Evolutionary conservation across 495 filamentous ascomycete genomes (phyloP).

Genomic region (Lindgomyces ingoldianus): DNA sequence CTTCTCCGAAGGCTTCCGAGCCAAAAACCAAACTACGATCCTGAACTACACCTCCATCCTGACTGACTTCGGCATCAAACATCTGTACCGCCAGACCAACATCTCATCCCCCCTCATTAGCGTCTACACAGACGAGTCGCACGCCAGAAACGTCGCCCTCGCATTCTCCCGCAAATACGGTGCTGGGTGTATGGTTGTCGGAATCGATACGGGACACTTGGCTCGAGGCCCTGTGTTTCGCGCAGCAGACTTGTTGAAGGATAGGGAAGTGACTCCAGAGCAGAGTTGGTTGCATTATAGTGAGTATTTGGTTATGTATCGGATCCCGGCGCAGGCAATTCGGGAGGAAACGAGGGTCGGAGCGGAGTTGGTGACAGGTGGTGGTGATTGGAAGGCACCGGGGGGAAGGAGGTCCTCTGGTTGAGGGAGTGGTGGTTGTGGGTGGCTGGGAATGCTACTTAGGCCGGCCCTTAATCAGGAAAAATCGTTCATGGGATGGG

Average conservation of each 20-base stretch:
- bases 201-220: constrained; percentile 21
- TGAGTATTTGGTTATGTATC: constrained; percentile 29
- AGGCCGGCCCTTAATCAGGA: no score
- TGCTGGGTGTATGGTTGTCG: constrained; percentile 10
- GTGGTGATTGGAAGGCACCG: background rate
- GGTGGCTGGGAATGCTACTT: background rate
- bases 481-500: no score
- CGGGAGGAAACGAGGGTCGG: constrained; percentile 1
- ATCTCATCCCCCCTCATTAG: constrained; percentile 31
- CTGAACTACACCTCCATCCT: constrained; percentile 13
- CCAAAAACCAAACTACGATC: constrained; percentile 27
- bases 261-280: background rate
- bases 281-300: constrained; percentile 14
- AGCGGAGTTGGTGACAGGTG: background rate
- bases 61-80: constrained; percentile 22
- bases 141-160: constrained; percentile 24
- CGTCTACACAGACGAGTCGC: constrained; percentile 27
- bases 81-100: constrained; percentile 30
- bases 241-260: constrained; percentile 19
- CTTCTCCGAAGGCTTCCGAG: constrained; percentile 17
- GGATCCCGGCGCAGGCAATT: constrained; percentile 24
- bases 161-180: constrained; percentile 6
- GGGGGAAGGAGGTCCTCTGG: background rate
- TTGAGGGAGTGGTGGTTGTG: background rate
- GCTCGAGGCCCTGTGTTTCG: constrained; percentile 33